Conservation (phyloP, 129 eudicot species). For the Arctium minus region DNA sequence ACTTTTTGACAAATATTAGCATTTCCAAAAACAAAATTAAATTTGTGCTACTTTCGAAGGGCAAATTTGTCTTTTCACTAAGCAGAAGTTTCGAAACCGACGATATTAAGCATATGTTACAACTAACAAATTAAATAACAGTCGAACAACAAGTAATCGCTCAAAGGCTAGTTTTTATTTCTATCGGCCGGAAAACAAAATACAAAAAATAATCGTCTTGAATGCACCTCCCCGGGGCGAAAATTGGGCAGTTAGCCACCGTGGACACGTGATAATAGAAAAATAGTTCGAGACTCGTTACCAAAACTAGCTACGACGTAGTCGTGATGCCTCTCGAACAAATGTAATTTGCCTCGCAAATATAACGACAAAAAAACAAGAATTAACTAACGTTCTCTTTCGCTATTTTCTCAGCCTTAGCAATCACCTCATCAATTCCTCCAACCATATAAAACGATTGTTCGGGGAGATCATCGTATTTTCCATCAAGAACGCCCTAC, state of each 20-base stretch:
- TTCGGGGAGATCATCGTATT: conserved; percentile 84
- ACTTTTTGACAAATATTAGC: too few species aligned
- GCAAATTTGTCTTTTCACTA: not conserved
- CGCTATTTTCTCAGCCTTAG: conserved; percentile 85
- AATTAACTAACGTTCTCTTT: conserved; percentile 51
- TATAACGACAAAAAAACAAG: not conserved
- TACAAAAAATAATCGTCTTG: conserved; percentile 18
- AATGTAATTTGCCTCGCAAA: not conserved
- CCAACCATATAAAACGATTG: conserved; percentile 97
- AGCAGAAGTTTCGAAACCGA: not conserved
- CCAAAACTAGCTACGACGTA: not conserved
- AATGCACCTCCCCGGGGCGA: conserved; percentile 14
- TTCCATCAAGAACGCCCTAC: conserved; percentile 93
- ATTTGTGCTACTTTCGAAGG: not conserved
- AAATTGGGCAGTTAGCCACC: conserved; percentile 22
- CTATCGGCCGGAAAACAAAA: conserved; percentile 15
- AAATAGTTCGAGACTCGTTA: conserved; percentile 17
- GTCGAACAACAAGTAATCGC: not conserved
- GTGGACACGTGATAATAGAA: conserved; percentile 1
- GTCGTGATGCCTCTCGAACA: conserved; percentile 24
- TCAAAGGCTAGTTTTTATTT: conserved; percentile 18
- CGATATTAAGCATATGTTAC: not conserved
- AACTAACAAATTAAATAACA: not conserved
- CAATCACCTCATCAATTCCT: conserved; percentile 90
- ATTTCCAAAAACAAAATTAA: too few species aligned